These are phyloP conservation scores for Eucalyptus victrix DNA, from an alignment of 345 rosid species.

Conservation along the genomic window DNA sequence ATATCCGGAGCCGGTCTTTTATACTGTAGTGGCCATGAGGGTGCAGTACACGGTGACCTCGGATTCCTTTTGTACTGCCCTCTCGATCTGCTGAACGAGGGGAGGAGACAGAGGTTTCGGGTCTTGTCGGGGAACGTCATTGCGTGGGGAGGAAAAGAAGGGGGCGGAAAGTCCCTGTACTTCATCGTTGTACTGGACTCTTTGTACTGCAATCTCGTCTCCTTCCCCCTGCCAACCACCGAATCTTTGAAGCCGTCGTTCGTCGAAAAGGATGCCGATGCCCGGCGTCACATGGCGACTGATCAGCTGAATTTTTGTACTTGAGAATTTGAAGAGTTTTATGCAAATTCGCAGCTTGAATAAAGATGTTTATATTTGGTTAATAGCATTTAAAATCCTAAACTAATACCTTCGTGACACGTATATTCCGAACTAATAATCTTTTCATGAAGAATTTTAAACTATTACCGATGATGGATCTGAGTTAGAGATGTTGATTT, in stretches of 20 bases:
- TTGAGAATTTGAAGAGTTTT: not conserved
- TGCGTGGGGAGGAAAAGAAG: not conserved
- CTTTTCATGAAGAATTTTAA: rapidly evolving
- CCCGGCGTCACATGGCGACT: not conserved
- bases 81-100: not conserved
- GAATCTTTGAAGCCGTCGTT: not conserved
- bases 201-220: not conserved
- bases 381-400: too few relatives aligned
- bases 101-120: not conserved
- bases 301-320: not conserved
- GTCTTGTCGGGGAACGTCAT: not conserved
- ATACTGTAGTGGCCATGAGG: not conserved
- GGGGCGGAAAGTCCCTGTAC: not conserved
- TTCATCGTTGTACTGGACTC: not conserved
- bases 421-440: not conserved
- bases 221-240: not conserved
- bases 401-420: rapidly evolving
- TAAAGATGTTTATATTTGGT: not conserved
- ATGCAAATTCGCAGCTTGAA: not conserved
- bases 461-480: rapidly evolving
- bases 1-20: not conserved
- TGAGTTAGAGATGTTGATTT: rapidly evolving
- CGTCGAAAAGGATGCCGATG: not conserved
- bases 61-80: not conserved
- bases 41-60: not conserved